phyloP scores from a whole-genome alignment of 768 basidiomycete genomes.

The Tylopilus rubrobrunneus region DNA sequence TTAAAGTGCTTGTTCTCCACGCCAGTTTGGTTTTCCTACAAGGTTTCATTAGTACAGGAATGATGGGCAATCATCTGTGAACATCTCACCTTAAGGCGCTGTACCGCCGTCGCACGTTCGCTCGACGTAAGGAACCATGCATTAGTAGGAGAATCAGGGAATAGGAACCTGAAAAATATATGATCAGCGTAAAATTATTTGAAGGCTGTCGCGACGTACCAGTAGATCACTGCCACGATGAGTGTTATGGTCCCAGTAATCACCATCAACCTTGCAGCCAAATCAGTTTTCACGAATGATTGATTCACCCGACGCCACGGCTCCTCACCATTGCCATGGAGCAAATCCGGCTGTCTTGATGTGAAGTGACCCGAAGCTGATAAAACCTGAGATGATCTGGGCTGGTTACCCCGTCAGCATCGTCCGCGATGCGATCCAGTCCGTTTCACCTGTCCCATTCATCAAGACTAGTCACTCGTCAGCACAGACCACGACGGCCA shows the following conservation, averaged over 20 bases:
- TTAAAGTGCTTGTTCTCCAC: slow-evolving; percentile 82
- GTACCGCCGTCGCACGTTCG: slow-evolving; percentile 63
- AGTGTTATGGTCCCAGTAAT: slow-evolving; percentile 63
- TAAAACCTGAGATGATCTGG: slow-evolving; percentile 67
- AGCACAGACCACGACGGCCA: neutral
- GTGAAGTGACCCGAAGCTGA: slow-evolving; percentile 63
- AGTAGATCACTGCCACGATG: slow-evolving; percentile 47
- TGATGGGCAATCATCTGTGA: neutral
- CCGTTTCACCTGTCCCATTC: slow-evolving; percentile 60
- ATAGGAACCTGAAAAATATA: slow-evolving; percentile 46
- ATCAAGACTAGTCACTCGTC: slow-evolving; percentile 49
- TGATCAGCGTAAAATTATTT: neutral
- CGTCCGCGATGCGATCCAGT: neutral
- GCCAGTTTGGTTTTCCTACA: slow-evolving; percentile 70
- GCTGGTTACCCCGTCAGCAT: slow-evolving; percentile 36
- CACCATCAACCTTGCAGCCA: slow-evolving; percentile 54
- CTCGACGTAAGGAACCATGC: slow-evolving; percentile 69
- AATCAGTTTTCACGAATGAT: neutral
- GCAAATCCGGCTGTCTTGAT: slow-evolving; percentile 53
- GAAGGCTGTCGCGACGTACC: slow-evolving; percentile 32
- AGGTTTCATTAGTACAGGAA: neutral
- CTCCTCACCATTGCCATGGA: slow-evolving; percentile 67
- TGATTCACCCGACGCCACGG: neutral
- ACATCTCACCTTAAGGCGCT: slow-evolving; percentile 52
- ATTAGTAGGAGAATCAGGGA: slow-evolving; percentile 71